Base-by-base conservation (phyloP, 495 filamentous ascomycete genomes). In the Darksidea phi region DNA sequence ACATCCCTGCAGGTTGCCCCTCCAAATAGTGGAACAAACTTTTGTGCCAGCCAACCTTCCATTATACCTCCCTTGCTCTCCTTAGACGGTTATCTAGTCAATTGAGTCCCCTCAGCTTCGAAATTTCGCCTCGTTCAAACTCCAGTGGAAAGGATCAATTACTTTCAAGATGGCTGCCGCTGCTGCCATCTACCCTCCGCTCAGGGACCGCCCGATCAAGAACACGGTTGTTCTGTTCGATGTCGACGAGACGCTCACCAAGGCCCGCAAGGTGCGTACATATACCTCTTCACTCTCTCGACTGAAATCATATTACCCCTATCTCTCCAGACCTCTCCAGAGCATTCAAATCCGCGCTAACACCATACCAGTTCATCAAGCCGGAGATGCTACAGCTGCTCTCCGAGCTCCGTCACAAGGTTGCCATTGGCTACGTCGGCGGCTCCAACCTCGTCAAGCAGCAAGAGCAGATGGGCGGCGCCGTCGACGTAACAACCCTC, bases 211-310 rank as follows among this genome's bases (percentile, higher is more conserved):
- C 65, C 87, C 89, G 32, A 76, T 96, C 72, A 88, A 90, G 74
- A 88, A 89, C 79, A 97, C 93, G 51, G 88, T 97, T 72, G 84
- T 80, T 62, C 86, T 97, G 36, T 97, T 97, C 72, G 93, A 97
- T 73, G 93, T 97, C 24, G 93, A 97, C 72, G 86, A 79, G 58
- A 96, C 93, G 25, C 81, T 97, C 57, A 92, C 91, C 15, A 85
- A 83, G 4, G 82, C 93, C 25, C 84, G 93, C 51, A 76, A 77
- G 49, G 86, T 92, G 82, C 46, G 79, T 77, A 28, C n/a, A 43
- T 49, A 21, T 42, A 23, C 42, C 28, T 41, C 47, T 52, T 20
- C 6, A 26, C 24, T 24, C 18, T 17, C 43, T 18, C 55, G 6
- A 17, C 18, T 49, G 17, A 21, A n/a, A 20, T n/a, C 23, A n/a